Percentiles rank a stretch among this genome's conserved stretches.
phyloP scores from a whole-genome alignment of 257 asterid species.

The Oldenlandia corymbosa region DNA sequence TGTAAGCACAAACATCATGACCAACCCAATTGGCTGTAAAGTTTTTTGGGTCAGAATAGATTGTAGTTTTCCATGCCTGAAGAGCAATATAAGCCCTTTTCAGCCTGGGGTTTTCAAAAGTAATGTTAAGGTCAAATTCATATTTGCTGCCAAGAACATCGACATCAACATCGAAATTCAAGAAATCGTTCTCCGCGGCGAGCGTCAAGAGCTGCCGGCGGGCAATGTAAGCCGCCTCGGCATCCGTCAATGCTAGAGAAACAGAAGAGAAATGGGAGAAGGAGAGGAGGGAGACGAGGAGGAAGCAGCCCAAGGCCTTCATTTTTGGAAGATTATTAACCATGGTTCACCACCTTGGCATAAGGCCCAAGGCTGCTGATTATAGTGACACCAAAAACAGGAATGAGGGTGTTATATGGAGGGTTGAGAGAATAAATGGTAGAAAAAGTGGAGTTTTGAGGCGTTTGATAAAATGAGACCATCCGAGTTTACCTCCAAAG shows the following conservation, averaged over 20 bases:
- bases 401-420: not conserved
- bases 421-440: no score
- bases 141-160: conserved; percentile 18
- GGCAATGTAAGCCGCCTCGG: conserved; percentile 21
- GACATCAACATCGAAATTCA: not conserved
- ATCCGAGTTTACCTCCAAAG: no score
- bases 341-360: conserved; percentile 20
- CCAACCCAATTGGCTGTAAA: conserved; percentile 73
- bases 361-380: no score
- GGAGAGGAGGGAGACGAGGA: conserved; percentile 22
- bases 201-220: conserved; percentile 20
- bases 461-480: no score
- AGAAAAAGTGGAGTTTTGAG: no score
- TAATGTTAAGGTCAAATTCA: conserved; percentile 3
- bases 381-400: no score
- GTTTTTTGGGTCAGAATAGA: conserved; percentile 73
- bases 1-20: conserved; percentile 58
- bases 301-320: conserved; percentile 50
- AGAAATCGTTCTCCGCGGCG: not conserved
- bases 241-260: conserved; percentile 26
- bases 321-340: conserved; percentile 37
- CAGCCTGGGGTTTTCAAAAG: conserved; percentile 40
- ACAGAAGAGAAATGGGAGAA: conserved; percentile 11
- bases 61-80: conserved; percentile 68
- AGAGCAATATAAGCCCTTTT: conserved; percentile 54